These are phyloP conservation scores for Boletus rex-veris DNA, from an alignment of 768 basidiomycete genomes.

Conservation along the genomic window DNA sequence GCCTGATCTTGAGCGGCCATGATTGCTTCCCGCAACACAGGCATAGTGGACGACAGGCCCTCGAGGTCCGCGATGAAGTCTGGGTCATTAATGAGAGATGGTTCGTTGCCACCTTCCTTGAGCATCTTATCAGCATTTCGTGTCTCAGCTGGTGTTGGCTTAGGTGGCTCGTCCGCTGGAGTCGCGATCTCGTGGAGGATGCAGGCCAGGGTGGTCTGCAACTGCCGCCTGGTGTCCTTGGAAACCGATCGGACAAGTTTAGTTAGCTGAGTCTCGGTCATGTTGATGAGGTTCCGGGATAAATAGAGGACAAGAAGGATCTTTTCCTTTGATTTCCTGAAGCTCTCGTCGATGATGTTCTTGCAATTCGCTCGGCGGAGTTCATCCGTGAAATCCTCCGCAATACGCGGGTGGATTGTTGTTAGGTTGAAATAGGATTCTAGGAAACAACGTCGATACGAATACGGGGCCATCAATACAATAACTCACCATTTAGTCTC, in stretches of 20 bases:
- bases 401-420: conserved; percentile 16
- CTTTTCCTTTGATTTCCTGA: conserved; percentile 24
- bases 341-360: conserved; percentile 14
- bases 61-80: conserved; percentile 26
- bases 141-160: conserved; percentile 9
- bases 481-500: conserved; percentile 10
- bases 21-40: conserved; percentile 16
- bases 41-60: conserved; percentile 4
- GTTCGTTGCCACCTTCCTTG: conserved; percentile 19
- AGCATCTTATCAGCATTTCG: conserved; percentile 18
- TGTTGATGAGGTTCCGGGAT: conserved; percentile 10
- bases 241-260: conserved; percentile 13
- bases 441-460: neutral
- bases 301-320: conserved; percentile 19
- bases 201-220: conserved; percentile 12
- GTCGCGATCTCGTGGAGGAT: conserved; percentile 14
- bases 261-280: conserved; percentile 11
- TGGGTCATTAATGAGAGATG: conserved; percentile 18
- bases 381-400: conserved; percentile 19
- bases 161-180: neutral
- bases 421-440: conserved; percentile 18
- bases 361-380: conserved; percentile 13
- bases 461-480: neutral
- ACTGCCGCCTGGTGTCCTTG: conserved; percentile 12
- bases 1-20: conserved; percentile 13